Base-by-base conservation (phyloP, 2,329 filamentous ascomycete genomes). In the Claviceps sp. region DNA sequence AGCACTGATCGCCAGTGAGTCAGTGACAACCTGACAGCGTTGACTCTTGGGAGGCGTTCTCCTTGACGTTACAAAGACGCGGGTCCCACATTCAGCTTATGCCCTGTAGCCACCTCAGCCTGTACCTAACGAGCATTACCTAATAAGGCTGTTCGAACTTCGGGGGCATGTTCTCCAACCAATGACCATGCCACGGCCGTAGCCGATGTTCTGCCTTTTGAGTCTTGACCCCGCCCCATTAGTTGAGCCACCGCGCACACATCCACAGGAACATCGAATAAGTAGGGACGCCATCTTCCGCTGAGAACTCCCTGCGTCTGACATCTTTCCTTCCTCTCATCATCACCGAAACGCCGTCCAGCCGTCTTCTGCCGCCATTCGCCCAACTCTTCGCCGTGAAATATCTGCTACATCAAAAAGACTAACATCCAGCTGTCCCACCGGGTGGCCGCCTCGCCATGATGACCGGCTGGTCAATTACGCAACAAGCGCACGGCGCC, bases 401-500 rank as follows among this genome's bases (percentile, higher is more conserved):
- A 26, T 36, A 34, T 42, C 30, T 36, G 46, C 34, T 47, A 30
- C 14, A 26, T 43, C 36, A 24, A 36, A 9, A 49, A 49, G 20
- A 52, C 54, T 57, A 55, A 55, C 52, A 14, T 24, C 8, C 52
- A 54, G 52, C 40, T 48, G 41, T 42, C 20, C n/a, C 41, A 46
- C 43, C 38, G 18, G 30, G 30, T 34, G 30, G 8, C 11, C 43
- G 43, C 20, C 16, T 50, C 61, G 56, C 43, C 46, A 69, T 66
- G 65, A 68, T 70, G 64, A 60, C 67, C 51, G 61, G 59, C 52
- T 70, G 68, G 67, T 61, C 67, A 54, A 59, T 62, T 49, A 58
- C 62, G 54, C 67, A 68, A 56, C 65, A 65, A 56, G 62, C 65
- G 61, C 68, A 73, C 48, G 70, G 72, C 62, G 65, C 71, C 47